Conservation (phyloP, 805 yeast species). For the Wickerhamiella siamensis region DNA sequence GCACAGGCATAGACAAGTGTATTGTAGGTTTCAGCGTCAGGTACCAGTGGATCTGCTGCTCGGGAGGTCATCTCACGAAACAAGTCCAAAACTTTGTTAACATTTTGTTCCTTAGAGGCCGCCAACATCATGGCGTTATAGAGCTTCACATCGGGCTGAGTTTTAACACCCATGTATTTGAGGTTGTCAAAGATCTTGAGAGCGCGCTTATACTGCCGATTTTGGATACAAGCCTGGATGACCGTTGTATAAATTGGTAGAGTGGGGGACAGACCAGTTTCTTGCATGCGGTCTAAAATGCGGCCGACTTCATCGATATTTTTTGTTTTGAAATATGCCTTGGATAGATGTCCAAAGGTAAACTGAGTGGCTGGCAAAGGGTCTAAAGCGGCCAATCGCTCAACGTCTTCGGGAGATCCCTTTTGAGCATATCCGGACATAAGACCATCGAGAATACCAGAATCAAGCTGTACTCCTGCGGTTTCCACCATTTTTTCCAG, state of each 20-base stretch:
- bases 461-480: slow-evolving; percentile 13
- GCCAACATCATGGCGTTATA: slow-evolving; percentile 62
- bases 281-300: slow-evolving; percentile 17
- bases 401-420: slow-evolving; percentile 17
- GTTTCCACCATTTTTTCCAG: slow-evolving; percentile 18
- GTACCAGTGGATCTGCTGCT: slow-evolving; percentile 25
- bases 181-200: slow-evolving; percentile 64
- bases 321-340: slow-evolving; percentile 19
- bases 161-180: slow-evolving; percentile 57
- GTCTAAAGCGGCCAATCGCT: slow-evolving; percentile 10
- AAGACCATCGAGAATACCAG: slow-evolving; percentile 16
- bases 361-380: slow-evolving; percentile 10
- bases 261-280: slow-evolving; percentile 16
- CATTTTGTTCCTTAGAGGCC: slow-evolving; percentile 44
- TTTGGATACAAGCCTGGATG: slow-evolving; percentile 44
- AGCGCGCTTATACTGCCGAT: slow-evolving; percentile 42
- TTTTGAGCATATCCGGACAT: slow-evolving; percentile 24
- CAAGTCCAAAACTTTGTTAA: slow-evolving; percentile 64
- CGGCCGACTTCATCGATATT: slow-evolving; percentile 17
- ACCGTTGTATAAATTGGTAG: slow-evolving; percentile 38
- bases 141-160: slow-evolving; percentile 52
- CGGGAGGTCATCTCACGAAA: slow-evolving; percentile 48
- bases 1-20: slow-evolving; percentile 59
- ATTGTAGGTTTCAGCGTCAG: slow-evolving; percentile 34
- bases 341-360: slow-evolving; percentile 24